Evolutionary conservation across 148 eudicot species (phyloP).

Genomic region (Chenopodium formosanum): DNA sequence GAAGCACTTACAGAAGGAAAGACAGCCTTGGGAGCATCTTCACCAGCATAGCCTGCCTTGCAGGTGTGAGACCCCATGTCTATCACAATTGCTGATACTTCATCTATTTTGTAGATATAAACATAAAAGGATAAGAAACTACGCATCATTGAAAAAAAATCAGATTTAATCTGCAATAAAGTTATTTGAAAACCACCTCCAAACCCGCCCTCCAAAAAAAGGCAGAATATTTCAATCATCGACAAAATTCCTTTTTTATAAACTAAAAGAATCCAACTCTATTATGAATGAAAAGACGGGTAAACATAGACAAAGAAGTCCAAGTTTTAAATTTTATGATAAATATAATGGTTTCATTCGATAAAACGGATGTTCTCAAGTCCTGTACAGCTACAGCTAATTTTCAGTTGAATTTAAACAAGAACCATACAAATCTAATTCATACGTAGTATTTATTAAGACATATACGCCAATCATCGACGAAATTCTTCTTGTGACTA

Average conservation of each 20-base stretch:
- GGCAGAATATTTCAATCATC: background rate
- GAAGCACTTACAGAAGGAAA: conserved; percentile 71
- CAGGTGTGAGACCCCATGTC: conserved; percentile 94
- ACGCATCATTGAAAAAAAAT: background rate
- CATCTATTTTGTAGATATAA: conserved; percentile 44
- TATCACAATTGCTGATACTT: conserved; percentile 89
- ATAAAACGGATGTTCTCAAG: too few relatives aligned
- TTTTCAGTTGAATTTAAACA: too few relatives aligned
- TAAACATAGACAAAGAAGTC: background rate
- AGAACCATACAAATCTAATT: too few relatives aligned
- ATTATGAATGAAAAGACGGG: too few relatives aligned
- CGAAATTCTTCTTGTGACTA: too few relatives aligned
- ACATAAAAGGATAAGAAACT: background rate
- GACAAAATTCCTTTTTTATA: too few relatives aligned
- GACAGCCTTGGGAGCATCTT: conserved; percentile 98
- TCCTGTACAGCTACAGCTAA: too few relatives aligned
- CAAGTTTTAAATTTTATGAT: background rate
- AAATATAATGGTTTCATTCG: too few relatives aligned
- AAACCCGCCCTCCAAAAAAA: background rate
- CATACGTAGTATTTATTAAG: too few relatives aligned
- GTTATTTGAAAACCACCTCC: background rate
- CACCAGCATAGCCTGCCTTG: conserved; percentile 98
- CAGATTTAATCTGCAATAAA: background rate
- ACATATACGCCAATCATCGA: too few relatives aligned
- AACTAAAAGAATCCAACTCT: too few relatives aligned